Conservation (phyloP, 169 alveolate species). For the Plasmodium chabaudi region DNA sequence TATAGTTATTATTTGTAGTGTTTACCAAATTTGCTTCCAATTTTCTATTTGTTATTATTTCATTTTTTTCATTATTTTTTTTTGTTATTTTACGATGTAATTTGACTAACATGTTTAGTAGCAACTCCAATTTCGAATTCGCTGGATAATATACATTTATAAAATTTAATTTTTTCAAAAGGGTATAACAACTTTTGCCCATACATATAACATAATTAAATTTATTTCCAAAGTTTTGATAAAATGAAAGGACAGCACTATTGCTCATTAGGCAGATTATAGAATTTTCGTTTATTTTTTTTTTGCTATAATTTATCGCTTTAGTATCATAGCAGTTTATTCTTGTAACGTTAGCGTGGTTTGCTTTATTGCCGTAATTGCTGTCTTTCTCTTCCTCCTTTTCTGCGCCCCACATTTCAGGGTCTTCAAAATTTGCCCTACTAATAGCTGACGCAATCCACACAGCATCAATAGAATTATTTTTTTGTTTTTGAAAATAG, state of each 20-base stretch:
- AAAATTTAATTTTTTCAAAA: conserved; percentile 51
- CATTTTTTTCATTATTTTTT: too few species aligned
- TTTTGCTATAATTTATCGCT: conserved; percentile 4
- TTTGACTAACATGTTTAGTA: conserved; percentile 25
- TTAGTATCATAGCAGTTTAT: conserved; percentile 58
- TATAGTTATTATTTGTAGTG: too few species aligned
- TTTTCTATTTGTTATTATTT: too few species aligned
- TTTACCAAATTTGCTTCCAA: too few species aligned
- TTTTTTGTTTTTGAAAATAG: neutral
- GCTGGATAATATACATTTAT: conserved; percentile 41
- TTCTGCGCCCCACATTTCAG: too few species aligned
- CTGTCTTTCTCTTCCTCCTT: neutral
- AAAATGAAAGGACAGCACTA: conserved; percentile 49
- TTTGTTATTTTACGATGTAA: conserved; percentile 16
- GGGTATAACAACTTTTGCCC: conserved; percentile 38
- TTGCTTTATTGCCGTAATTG: neutral
- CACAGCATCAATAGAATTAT: neutral
- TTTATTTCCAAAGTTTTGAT: conserved; percentile 48
- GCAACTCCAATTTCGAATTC: conserved; percentile 35
- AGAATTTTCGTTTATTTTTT: conserved; percentile 10
- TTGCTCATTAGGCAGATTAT: conserved; percentile 62
- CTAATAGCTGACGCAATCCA: conserved; percentile 65
- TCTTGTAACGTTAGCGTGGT: neutral
- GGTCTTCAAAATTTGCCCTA: conserved; percentile 7
- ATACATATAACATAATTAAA: conserved; percentile 43